phyloP scores from a whole-genome alignment of 805 yeast genomes.

The Jamesozyma rosinii region DNA sequence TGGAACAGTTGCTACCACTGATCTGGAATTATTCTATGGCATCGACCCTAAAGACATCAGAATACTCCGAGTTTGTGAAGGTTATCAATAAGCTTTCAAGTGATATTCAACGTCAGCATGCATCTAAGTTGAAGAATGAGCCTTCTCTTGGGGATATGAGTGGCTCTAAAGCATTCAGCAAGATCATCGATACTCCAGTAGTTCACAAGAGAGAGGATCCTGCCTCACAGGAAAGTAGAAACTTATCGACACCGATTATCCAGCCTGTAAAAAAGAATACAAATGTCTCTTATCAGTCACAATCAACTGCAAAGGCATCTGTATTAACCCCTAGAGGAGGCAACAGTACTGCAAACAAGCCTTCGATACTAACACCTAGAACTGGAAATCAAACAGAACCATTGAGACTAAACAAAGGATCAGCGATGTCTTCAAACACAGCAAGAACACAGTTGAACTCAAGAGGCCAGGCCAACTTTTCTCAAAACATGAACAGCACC shows the following conservation, averaged over 20 bases:
- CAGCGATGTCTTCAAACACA: not conserved
- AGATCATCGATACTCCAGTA: slow-evolving; percentile 19
- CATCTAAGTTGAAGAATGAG: slow-evolving; percentile 25
- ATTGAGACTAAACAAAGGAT: not conserved
- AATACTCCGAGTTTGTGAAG: slow-evolving; percentile 35
- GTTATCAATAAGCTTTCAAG: slow-evolving; percentile 36
- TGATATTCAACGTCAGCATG: slow-evolving; percentile 38
- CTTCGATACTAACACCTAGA: slow-evolving; percentile 4
- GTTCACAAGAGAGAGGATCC: slow-evolving; percentile 12
- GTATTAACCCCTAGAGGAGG: not conserved
- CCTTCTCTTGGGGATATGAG: slow-evolving; percentile 10
- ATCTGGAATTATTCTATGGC: slow-evolving; percentile 44
- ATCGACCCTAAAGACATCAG: slow-evolving; percentile 33
- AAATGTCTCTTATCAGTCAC: not conserved
- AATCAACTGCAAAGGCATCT: not conserved
- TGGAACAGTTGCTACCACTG: slow-evolving; percentile 48
- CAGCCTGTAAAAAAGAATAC: slow-evolving; percentile 16
- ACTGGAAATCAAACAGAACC: not conserved
- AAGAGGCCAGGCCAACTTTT: not conserved
- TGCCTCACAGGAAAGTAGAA: slow-evolving; percentile 20
- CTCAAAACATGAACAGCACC: not conserved
- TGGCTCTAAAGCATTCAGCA: slow-evolving; percentile 21
- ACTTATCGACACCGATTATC: slow-evolving; percentile 19
- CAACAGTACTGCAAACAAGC: not conserved
- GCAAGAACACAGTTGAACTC: slow-evolving; percentile 3